These are phyloP conservation scores for Panicum virgatum DNA, from an alignment of 202 grass and related monocot genomes.

Conservation along the genomic window DNA sequence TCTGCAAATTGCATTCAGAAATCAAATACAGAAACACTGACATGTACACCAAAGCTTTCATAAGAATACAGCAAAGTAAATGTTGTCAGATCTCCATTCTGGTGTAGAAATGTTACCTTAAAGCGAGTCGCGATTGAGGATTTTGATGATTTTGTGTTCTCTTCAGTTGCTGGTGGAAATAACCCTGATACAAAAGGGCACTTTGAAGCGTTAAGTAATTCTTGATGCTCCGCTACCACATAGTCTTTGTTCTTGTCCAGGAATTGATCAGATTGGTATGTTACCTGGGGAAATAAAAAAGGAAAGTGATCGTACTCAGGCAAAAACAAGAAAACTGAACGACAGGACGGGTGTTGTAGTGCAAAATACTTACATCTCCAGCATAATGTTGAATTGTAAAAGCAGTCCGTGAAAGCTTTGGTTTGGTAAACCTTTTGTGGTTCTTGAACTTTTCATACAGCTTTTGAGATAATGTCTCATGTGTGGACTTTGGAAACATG, in stretches of 20 bases:
- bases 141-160: slow-evolving; percentile 92
- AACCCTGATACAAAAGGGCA: slow-evolving; percentile 81
- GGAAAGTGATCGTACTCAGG: slow-evolving; percentile 12
- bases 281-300: slow-evolving; percentile 59
- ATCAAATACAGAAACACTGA: slow-evolving; percentile 30
- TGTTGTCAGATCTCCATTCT: slow-evolving; percentile 30
- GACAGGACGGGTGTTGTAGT: not conserved
- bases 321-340: slow-evolving; percentile 25
- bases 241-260: slow-evolving; percentile 98
- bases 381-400: slow-evolving; percentile 97
- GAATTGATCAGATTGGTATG: slow-evolving; percentile 88
- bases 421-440: slow-evolving; percentile 91
- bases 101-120: slow-evolving; percentile 63
- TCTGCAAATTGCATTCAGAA: slow-evolving; percentile 54
- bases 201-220: slow-evolving; percentile 86
- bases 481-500: slow-evolving; percentile 91
- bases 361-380: slow-evolving; percentile 81
- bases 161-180: slow-evolving; percentile 79
- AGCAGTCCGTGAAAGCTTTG: slow-evolving; percentile 84
- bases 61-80: slow-evolving; percentile 29
- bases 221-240: slow-evolving; percentile 90
- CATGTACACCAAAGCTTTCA: slow-evolving; percentile 26
- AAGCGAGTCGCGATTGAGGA: slow-evolving; percentile 91
- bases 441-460: slow-evolving; percentile 84
- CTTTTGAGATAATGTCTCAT: slow-evolving; percentile 85